These are phyloP conservation scores for Coemansia sp. DNA, from an alignment of 192 early-diverging fungal species.

Conservation along the genomic window DNA sequence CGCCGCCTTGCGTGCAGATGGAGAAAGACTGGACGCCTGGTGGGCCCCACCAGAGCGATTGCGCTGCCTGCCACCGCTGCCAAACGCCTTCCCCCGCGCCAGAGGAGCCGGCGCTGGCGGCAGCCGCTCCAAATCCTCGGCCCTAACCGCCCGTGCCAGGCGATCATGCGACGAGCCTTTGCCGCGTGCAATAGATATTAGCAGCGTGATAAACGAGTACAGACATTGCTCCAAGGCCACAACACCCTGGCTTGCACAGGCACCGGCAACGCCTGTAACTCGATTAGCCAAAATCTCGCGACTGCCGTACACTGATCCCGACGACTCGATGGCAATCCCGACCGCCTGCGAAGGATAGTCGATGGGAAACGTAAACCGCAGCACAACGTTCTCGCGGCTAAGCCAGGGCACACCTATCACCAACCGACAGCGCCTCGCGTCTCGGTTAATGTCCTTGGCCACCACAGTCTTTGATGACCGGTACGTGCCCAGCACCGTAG, in stretches of 20 bases:
- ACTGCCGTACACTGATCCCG: slow-evolving; percentile 1
- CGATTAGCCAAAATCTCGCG: neutral
- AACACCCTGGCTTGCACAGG: slow-evolving; percentile 20
- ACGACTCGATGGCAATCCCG: slow-evolving; percentile 5
- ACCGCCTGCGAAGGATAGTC: slow-evolving; percentile 20
- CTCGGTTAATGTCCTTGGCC: neutral
- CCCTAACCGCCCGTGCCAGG: slow-evolving; percentile 1
- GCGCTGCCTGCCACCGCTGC: neutral
- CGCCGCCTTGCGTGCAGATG: neutral
- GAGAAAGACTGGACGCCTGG: neutral
- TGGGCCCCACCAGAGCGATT: neutral
- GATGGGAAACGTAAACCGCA: slow-evolving; percentile 15
- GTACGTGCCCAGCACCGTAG: slow-evolving; percentile 10
- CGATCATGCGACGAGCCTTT: neutral
- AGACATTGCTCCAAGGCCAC: slow-evolving; percentile 28
- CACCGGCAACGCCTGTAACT: slow-evolving; percentile 3
- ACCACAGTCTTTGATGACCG: slow-evolving; percentile 3
- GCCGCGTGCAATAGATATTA: slow-evolving; percentile 14
- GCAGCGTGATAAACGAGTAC: slow-evolving; percentile 14
- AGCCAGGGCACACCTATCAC: slow-evolving; percentile 30
- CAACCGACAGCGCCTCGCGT: slow-evolving; percentile 13
- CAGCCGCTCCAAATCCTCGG: slow-evolving; percentile 30
- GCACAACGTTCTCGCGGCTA: slow-evolving; percentile 15
- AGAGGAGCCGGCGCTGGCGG: slow-evolving; percentile 25
- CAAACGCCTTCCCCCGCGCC: neutral